Conservation (phyloP, 441 rosid species). For the Adansonia gregorii region DNA sequence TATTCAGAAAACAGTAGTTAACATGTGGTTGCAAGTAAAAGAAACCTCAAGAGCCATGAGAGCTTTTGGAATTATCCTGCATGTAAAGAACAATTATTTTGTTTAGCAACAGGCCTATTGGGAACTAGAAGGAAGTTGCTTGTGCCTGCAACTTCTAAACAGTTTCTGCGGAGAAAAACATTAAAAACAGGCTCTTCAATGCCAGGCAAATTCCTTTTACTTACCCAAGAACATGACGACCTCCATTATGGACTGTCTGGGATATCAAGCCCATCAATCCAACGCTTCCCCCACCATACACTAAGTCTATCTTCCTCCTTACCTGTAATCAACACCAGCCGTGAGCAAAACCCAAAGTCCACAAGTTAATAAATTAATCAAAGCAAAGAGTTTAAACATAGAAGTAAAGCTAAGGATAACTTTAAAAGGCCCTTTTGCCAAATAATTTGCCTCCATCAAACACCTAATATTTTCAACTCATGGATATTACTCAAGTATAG, state of each 20-base stretch:
- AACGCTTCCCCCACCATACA: slow-evolving; percentile 96
- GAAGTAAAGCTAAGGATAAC: slow-evolving; percentile 19
- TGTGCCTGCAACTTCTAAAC: slow-evolving; percentile 18
- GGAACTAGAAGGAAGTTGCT: slow-evolving; percentile 28
- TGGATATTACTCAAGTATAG: slow-evolving; percentile 12
- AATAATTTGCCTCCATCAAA: slow-evolving; percentile 16
- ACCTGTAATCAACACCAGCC: slow-evolving; percentile 53
- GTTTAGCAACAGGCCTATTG: slow-evolving; percentile 23
- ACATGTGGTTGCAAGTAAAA: slow-evolving; percentile 17
- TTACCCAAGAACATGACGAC: slow-evolving; percentile 93
- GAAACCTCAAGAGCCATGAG: slow-evolving; percentile 91
- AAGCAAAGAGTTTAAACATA: background rate
- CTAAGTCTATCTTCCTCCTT: slow-evolving; percentile 82
- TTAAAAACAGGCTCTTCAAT: slow-evolving; percentile 20
- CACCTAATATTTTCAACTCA: slow-evolving; percentile 18
- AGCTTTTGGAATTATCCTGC: slow-evolving; percentile 92
- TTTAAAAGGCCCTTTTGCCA: slow-evolving; percentile 22
- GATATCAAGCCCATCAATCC: slow-evolving; percentile 96
- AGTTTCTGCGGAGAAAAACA: slow-evolving; percentile 19
- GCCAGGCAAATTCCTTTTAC: slow-evolving; percentile 25
- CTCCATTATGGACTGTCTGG: slow-evolving; percentile 77
- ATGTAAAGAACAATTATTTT: slow-evolving; percentile 35
- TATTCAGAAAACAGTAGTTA: slow-evolving; percentile 8
- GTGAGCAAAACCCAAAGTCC: slow-evolving; percentile 14
- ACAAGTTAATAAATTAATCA: background rate